Evolutionary conservation across 2,329 filamentous ascomycete species (phyloP).

Genomic region (Cercospora beticola): DNA sequence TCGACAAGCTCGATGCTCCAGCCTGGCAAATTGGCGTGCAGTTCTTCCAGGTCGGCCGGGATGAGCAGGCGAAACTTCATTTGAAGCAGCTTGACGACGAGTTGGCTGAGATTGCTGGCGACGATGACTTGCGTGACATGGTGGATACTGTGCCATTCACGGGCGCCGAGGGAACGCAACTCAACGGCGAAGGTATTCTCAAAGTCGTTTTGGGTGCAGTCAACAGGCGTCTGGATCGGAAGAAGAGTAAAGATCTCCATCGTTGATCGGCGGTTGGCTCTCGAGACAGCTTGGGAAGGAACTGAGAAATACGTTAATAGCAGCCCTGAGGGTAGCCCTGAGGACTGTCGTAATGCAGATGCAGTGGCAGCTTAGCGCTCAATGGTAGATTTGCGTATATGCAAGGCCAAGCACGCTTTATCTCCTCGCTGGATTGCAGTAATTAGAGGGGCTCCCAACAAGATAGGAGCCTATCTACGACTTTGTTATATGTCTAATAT

Average conservation of each 20-base stretch:
- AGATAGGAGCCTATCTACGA: neutral
- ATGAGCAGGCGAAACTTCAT: constrained; percentile 62
- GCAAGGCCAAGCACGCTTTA: neutral
- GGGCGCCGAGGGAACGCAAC: constrained; percentile 48
- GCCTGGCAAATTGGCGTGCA: constrained; percentile 86
- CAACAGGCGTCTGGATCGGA: constrained; percentile 62
- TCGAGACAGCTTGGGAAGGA: neutral
- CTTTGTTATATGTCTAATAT: neutral
- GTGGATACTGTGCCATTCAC: constrained; percentile 85
- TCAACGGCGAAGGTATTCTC: constrained; percentile 71
- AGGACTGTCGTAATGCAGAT: neutral
- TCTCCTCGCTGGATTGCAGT: neutral
- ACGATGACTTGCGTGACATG: constrained; percentile 71
- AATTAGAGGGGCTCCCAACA: neutral
- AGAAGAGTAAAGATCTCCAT: constrained; percentile 34
- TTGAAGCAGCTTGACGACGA: constrained; percentile 75
- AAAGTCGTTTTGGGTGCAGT: constrained; percentile 82
- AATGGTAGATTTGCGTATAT: neutral
- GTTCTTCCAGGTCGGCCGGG: constrained; percentile 90
- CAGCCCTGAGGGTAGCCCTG: neutral
- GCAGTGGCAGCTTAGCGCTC: neutral
- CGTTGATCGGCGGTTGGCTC: constrained; percentile 11
- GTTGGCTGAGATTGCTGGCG: constrained; percentile 54
- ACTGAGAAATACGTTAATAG: neutral
- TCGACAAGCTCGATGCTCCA: constrained; percentile 69